Evolutionary conservation across 2,329 filamentous ascomycete species (phyloP).

Genomic region (Colletotrichum ledebouriae): DNA sequence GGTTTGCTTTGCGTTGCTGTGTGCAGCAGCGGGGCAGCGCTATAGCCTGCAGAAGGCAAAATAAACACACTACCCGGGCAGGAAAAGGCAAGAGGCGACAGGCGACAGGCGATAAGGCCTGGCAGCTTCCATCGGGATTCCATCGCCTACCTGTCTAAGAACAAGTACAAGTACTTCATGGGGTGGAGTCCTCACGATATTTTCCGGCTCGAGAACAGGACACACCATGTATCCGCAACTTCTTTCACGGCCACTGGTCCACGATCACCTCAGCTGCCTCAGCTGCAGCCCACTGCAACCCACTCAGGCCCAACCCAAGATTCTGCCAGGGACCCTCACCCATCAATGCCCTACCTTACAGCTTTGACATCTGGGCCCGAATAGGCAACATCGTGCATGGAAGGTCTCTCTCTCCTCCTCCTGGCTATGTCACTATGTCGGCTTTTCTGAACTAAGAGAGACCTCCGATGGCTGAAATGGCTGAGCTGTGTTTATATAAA

Average conservation of each 20-base stretch:
- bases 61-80: neutral
- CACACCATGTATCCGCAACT: neutral
- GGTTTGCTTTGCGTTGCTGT: conserved; percentile 17
- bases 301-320: conserved; percentile 3
- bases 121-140: conserved; percentile 39
- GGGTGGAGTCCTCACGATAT: rapidly evolving
- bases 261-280: conserved; percentile 2
- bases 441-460: neutral
- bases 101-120: neutral
- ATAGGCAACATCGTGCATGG: neutral
- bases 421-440: too few relatives aligned
- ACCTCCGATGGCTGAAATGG: neutral
- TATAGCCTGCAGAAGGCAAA: conserved; percentile 2
- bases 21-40: conserved; percentile 10
- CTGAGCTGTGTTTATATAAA: neutral
- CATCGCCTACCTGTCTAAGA: conserved; percentile 5
- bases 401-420: neutral
- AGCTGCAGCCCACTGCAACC: conserved; percentile 30
- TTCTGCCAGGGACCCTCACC: conserved; percentile 15
- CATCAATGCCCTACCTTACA: conserved; percentile 28
- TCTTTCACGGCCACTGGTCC: neutral
- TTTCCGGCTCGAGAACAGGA: neutral
- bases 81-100: neutral
- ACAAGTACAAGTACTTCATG: conserved; percentile 9
- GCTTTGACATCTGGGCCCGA: neutral